These are phyloP conservation scores for Aphanomyces euteiches DNA, from an alignment of 352 stramenopile genomes.

Conservation along the genomic window DNA sequence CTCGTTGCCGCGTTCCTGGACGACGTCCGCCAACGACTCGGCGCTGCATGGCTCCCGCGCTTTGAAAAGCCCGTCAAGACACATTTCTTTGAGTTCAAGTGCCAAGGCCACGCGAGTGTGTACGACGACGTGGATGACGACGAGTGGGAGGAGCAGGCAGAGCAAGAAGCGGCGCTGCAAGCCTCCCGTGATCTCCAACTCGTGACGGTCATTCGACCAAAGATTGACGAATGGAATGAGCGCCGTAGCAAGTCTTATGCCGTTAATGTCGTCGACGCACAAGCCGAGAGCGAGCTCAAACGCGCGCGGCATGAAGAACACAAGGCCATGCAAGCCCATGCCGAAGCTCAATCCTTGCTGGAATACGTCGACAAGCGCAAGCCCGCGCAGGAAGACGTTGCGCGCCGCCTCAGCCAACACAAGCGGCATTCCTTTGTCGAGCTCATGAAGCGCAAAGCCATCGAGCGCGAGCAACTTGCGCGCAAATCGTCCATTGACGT, in stretches of 20 bases:
- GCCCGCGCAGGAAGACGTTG: neutral
- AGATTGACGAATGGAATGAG: neutral
- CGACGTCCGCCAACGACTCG: constrained; percentile 38
- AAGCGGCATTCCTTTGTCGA: constrained; percentile 7
- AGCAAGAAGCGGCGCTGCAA: constrained; percentile 26
- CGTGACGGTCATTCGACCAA: neutral
- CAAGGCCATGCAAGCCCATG: neutral
- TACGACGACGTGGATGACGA: constrained; percentile 37
- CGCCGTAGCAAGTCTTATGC: constrained; percentile 1
- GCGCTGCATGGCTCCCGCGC: constrained; percentile 44
- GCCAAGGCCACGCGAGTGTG: constrained; percentile 46
- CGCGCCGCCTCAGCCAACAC: neutral
- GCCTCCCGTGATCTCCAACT: neutral
- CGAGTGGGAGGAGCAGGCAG: constrained; percentile 37
- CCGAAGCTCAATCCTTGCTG: neutral
- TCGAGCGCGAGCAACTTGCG: constrained; percentile 8
- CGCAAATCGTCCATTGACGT: too few relatives aligned
- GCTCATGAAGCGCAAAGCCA: neutral
- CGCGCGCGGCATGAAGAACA: neutral
- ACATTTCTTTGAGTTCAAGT: constrained; percentile 74
- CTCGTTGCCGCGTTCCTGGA: constrained; percentile 45
- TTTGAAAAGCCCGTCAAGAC: constrained; percentile 53
- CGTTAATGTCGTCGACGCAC: neutral
- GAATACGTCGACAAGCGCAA: neutral
- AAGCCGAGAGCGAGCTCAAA: neutral